A percentile compares a stretch with the other conserved stretches of the same genome.
Evolutionary conservation across 2,329 filamentous ascomycete species (phyloP).

Genomic region (Alternaria hordeiaustralica): DNA sequence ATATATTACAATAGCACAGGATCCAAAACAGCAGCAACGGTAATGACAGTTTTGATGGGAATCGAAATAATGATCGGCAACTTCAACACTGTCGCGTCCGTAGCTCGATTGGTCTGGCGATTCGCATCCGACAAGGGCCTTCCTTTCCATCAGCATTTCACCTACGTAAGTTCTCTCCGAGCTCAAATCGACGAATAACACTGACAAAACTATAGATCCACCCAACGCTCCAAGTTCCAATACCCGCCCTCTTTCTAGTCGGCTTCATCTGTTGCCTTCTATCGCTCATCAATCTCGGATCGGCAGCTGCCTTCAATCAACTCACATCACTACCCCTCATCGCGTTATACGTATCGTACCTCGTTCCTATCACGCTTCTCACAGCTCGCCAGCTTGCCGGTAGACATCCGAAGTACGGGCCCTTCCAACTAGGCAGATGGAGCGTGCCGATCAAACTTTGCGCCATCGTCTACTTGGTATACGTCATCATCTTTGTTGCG

Average conservation of each 20-base stretch:
- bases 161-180: no score
- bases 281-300: constrained; percentile 52
- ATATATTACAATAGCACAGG: constrained; percentile 29
- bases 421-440: constrained; percentile 44
- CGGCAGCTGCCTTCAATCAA: constrained; percentile 47
- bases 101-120: constrained; percentile 32
- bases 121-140: constrained; percentile 35
- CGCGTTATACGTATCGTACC: constrained; percentile 34
- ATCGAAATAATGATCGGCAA: constrained; percentile 21
- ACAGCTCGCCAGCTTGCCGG: constrained; percentile 20
- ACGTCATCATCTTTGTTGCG: constrained; percentile 46
- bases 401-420: constrained; percentile 16
- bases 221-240: constrained; percentile 21
- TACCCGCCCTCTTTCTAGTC: constrained; percentile 32
- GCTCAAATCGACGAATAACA: no score
- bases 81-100: constrained; percentile 40
- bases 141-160: constrained; percentile 24
- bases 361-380: constrained; percentile 35
- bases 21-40: constrained; percentile 33
- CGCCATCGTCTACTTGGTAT: constrained; percentile 40
- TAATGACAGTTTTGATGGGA: constrained; percentile 23
- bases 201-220: constrained; percentile 20
- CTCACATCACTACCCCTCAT: constrained; percentile 39
- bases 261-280: constrained; percentile 41
- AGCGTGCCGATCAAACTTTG: constrained; percentile 45